These are phyloP conservation scores for Phyllostachys edulis DNA, from an alignment of 176 grass and related monocot species.

Conservation along the genomic window DNA sequence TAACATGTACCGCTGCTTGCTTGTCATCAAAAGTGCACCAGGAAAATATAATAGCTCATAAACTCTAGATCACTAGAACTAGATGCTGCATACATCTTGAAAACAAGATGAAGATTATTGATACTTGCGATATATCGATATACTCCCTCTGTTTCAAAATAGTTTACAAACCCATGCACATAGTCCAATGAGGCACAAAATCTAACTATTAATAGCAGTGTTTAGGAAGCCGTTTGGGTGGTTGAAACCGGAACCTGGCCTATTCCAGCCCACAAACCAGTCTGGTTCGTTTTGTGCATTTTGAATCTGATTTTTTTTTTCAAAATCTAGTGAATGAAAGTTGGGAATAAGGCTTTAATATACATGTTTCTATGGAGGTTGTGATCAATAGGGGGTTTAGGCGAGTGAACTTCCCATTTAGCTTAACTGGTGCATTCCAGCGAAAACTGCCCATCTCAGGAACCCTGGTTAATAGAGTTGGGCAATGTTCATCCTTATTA, in stretches of 20 bases:
- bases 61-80: constrained; percentile 2
- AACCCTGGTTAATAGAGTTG: neutral
- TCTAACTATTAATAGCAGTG: neutral
- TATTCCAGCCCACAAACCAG: neutral
- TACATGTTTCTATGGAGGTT: neutral
- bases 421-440: neutral
- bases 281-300: constrained; percentile 6
- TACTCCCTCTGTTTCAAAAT: neutral
- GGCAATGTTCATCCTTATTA: neutral
- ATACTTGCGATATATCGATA: neutral
- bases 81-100: constrained; percentile 18
- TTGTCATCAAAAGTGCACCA: neutral
- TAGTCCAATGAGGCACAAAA: neutral
- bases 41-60: constrained; percentile 9
- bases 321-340: neutral
- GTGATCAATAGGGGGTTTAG: neutral
- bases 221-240: neutral
- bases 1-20: constrained; percentile 9
- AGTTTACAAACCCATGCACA: neutral
- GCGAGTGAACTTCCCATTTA: neutral
- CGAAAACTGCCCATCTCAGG: neutral
- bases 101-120: neutral
- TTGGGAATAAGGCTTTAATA: neutral
- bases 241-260: neutral
- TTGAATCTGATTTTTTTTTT: neutral